A percentile compares a stretch with the other conserved stretches of the same genome.
phyloP scores from a whole-genome alignment of 2,329 filamentous ascomycete genomes.

The Dactylellina parvicollis region DNA sequence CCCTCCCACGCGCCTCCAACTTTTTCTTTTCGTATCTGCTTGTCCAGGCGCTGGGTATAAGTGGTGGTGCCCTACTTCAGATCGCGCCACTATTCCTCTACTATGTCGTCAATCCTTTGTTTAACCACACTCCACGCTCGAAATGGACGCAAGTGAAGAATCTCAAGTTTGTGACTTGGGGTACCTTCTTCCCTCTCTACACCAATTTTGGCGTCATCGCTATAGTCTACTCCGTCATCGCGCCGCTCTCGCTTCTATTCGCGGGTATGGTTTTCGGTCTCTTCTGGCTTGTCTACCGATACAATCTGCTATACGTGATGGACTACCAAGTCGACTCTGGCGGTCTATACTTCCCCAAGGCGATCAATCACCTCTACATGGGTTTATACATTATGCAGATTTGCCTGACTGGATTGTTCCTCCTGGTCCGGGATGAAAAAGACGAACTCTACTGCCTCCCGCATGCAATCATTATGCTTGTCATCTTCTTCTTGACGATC shows the following conservation, averaged over 20 bases:
- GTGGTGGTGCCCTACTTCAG: slow-evolving; percentile 87
- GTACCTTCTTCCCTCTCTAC: slow-evolving; percentile 92
- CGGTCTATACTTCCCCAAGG: slow-evolving; percentile 91
- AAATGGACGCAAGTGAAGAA: slow-evolving; percentile 88
- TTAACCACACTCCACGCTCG: slow-evolving; percentile 81
- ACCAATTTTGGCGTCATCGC: slow-evolving; percentile 96
- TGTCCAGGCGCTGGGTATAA: slow-evolving; percentile 88
- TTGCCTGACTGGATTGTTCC: slow-evolving; percentile 87
- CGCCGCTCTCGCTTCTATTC: slow-evolving; percentile 90
- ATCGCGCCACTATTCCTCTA: slow-evolving; percentile 80
- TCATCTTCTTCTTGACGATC: slow-evolving; percentile 75
- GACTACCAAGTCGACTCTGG: slow-evolving; percentile 91
- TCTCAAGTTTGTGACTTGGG: slow-evolving; percentile 83
- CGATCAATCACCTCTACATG: slow-evolving; percentile 92
- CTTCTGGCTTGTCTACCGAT: slow-evolving; percentile 95
- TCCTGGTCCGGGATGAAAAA: slow-evolving; percentile 52
- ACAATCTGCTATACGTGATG: slow-evolving; percentile 94
- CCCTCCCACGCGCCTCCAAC: slow-evolving; percentile 85
- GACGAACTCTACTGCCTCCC: slow-evolving; percentile 70
- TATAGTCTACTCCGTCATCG: slow-evolving; percentile 85
- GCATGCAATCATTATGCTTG: slow-evolving; percentile 86
- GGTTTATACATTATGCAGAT: slow-evolving; percentile 77
- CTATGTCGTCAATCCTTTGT: slow-evolving; percentile 80
- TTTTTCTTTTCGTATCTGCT: slow-evolving; percentile 99
- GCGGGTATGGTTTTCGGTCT: slow-evolving; percentile 90